These are phyloP conservation scores for Neurospora sublineolata DNA, from an alignment of 495 filamentous ascomycete genomes.

Conservation along the genomic window DNA sequence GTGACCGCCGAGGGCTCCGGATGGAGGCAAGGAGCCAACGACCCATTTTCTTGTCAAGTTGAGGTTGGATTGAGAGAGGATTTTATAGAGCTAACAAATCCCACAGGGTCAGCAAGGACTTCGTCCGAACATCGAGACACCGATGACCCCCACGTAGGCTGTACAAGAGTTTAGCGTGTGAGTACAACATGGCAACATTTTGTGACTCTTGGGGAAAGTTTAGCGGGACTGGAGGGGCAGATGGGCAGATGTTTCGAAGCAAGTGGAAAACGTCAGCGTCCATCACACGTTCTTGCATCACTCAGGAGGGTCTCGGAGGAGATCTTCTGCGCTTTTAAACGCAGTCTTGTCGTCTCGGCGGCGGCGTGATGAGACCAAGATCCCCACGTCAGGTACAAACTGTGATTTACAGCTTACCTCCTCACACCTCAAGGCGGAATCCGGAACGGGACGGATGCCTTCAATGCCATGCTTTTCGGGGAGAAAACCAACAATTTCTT, in stretches of 20 bases:
- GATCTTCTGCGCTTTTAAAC: neutral
- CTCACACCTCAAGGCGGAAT: neutral
- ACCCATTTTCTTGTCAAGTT: neutral
- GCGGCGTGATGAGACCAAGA: neutral
- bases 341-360: neutral
- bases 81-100: neutral
- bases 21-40: neutral
- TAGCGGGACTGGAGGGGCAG: neutral
- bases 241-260: neutral
- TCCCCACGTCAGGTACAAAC: neutral
- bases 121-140: neutral
- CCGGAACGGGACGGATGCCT: neutral
- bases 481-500: neutral
- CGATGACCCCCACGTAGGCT: neutral
- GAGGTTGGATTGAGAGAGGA: neutral
- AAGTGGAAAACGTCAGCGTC: neutral
- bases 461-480: neutral
- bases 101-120: neutral
- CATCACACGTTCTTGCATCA: neutral
- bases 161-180: neutral
- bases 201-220: neutral
- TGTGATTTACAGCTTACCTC: neutral
- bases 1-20: neutral
- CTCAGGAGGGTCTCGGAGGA: neutral
- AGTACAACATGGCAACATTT: neutral